Conservation (phyloP, 768 basidiomycete species). For the Suillus plorans region DNA sequence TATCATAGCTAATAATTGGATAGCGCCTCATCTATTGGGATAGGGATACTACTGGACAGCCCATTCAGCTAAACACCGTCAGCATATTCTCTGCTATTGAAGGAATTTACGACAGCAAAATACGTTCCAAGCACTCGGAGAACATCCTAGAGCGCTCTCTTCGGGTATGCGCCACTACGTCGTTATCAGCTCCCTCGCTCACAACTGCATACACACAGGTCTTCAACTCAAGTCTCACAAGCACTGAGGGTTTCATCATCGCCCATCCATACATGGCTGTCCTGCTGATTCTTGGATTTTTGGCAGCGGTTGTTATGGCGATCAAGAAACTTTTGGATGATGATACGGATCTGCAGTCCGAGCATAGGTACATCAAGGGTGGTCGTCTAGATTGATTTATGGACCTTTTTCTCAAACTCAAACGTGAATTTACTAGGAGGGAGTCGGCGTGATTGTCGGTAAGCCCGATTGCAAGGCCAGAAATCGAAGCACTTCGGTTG, state of each 20-base stretch:
- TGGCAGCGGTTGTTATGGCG: constrained; percentile 11
- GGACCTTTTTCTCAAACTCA: not conserved
- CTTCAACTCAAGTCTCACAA: constrained; percentile 15
- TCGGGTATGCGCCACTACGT: constrained; percentile 41
- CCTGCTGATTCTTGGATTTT: constrained; percentile 10
- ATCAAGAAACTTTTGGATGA: constrained; percentile 18
- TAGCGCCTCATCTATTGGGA: constrained; percentile 81
- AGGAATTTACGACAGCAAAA: constrained; percentile 51
- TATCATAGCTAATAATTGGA: not conserved
- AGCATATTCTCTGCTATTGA: constrained; percentile 73
- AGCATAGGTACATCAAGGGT: constrained; percentile 19
- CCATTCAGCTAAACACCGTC: constrained; percentile 53
- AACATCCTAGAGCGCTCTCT: constrained; percentile 66
- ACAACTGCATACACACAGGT: constrained; percentile 12
- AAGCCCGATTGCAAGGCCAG: not conserved
- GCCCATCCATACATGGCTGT: constrained; percentile 23
- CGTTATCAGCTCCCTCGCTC: not conserved
- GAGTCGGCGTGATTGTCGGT: not conserved
- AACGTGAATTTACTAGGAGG: not conserved
- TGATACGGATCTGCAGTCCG: constrained; percentile 15
- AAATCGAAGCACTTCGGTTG: not conserved
- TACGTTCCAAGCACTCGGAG: constrained; percentile 63
- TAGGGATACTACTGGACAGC: constrained; percentile 51
- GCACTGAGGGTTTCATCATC: constrained; percentile 10
- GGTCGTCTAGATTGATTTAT: constrained; percentile 23